Base-by-base conservation (phyloP, 192 early-diverging fungal genomes). In the Borealophlyctis nickersoniae region DNA sequence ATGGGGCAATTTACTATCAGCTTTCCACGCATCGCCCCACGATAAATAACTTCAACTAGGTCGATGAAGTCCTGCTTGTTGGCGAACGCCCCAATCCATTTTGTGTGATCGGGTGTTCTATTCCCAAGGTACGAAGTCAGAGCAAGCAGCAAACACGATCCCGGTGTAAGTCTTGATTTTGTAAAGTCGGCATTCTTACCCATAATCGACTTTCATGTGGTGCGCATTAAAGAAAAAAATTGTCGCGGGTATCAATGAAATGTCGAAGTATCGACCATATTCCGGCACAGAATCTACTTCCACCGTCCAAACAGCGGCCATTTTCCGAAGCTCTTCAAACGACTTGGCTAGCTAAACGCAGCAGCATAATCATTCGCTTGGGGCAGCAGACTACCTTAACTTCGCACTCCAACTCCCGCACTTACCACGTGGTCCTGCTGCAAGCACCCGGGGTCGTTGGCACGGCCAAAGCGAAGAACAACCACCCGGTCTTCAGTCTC, bases 41-140 rank as follows among this genome's bases (percentile, higher is more conserved):
- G 58, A 36, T 30, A 27, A 2, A 64, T 39, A 2, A 36, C 36
- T 57, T 64, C 63, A 22, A 64, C 59, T 27, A 64, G 52, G 36
- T 64, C 63, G 59, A 64, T 64, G 36, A 32, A 64, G 36, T 64
- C 63, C 34, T 64, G 63, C 32, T 64, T 64, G 28, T 27, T 27
- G 22, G 36, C 33, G 54, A 64, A 64, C n/a, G 63, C 63, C 7
- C 63, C 63, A 3, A 64, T 64, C 63, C 63, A 64, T 57, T 64
- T 64, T 13, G 63, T 64, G 59, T 64, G 52, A 60, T 64, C 62
- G 14, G 50, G 62, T n/a, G 62, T 63, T 14, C 62, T 63, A 29
- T 19, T 56, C 16, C 2, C n/a, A 19, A 2, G 7, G 39, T 45
- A 19, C 39, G 9, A 19, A 19, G 39, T 45, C 7, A 45, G 7